Conservation (phyloP, 805 yeast genomes). For the Candida schatavii region DNA sequence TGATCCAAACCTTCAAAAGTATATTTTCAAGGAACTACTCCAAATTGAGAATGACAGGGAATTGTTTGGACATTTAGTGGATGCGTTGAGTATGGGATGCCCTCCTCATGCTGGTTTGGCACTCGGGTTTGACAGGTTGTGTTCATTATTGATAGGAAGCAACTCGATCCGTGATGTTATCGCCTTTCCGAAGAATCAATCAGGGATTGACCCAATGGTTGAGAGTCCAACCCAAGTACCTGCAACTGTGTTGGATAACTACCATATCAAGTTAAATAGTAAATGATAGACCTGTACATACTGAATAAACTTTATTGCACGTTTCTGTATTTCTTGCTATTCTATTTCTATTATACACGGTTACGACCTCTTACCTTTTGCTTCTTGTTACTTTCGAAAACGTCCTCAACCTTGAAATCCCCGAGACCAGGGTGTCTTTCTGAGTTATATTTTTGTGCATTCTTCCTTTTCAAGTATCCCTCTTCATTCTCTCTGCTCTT, state of each 20-base stretch:
- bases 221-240: conserved; percentile 74
- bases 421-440: conserved; percentile 1
- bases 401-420: conserved; percentile 4
- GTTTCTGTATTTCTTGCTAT: not conserved
- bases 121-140: conserved; percentile 87
- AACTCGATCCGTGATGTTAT: conserved; percentile 85
- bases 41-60: conserved; percentile 54
- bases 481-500: conserved; percentile 18
- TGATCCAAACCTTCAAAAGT: conserved; percentile 74
- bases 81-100: conserved; percentile 84
- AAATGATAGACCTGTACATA: conserved; percentile 1
- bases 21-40: conserved; percentile 63
- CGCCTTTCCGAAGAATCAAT: conserved; percentile 91
- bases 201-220: conserved; percentile 86
- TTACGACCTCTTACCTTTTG: conserved; percentile 7
- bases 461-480: conserved; percentile 15
- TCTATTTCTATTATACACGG: conserved; percentile 1
- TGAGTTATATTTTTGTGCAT: not conserved
- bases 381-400: conserved; percentile 3
- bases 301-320: not conserved
- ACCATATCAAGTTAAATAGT: conserved; percentile 38
- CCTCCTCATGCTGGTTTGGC: conserved; percentile 99
- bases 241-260: conserved; percentile 48
- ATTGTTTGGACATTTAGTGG: conserved; percentile 81
- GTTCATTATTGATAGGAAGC: conserved; percentile 84